A percentile compares a stretch with the other conserved stretches of the same genome.
phyloP scores from a whole-genome alignment of 2,329 filamentous ascomycete species.

The Claviceps sorghi region DNA sequence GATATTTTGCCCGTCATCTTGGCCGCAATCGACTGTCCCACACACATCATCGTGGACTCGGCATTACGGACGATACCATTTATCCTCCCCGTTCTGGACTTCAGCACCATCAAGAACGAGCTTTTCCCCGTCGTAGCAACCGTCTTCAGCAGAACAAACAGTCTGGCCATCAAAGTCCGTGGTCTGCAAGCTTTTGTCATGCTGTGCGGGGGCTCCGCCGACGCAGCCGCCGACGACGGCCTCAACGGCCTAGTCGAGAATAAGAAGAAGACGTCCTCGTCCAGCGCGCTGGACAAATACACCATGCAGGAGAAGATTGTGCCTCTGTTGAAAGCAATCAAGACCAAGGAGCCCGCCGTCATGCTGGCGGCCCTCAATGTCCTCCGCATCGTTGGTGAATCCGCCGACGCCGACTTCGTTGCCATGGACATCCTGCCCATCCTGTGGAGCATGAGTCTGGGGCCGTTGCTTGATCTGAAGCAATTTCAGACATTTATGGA shows the following conservation, averaged over 20 bases:
- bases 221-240: constrained; percentile 37
- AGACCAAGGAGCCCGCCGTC: constrained; percentile 93
- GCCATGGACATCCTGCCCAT: constrained; percentile 83
- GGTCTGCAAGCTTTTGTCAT: constrained; percentile 82
- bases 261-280: constrained; percentile 48
- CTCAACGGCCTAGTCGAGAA: constrained; percentile 54
- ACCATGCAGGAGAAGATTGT: constrained; percentile 97
- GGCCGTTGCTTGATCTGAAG: constrained; percentile 70
- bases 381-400: constrained; percentile 65
- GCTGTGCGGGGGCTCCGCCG: constrained; percentile 63
- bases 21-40: constrained; percentile 73
- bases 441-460: constrained; percentile 82
- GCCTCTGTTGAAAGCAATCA: constrained; percentile 79
- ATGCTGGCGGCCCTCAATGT: constrained; percentile 89
- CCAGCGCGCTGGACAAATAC: constrained; percentile 84
- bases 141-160: constrained; percentile 87
- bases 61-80: constrained; percentile 63
- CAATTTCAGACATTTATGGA: constrained; percentile 87
- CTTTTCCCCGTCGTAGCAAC: constrained; percentile 81
- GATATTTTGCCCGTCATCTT: constrained; percentile 80
- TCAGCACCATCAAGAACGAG: constrained; percentile 92
- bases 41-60: constrained; percentile 77
- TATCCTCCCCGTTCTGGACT: constrained; percentile 81
- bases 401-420: constrained; percentile 79
- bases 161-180: constrained; percentile 84